A percentile compares a stretch with the other conserved stretches of the same genome.
phyloP scores from a whole-genome alignment of 2,329 filamentous ascomycete species.

The Beauveria caledonica region DNA sequence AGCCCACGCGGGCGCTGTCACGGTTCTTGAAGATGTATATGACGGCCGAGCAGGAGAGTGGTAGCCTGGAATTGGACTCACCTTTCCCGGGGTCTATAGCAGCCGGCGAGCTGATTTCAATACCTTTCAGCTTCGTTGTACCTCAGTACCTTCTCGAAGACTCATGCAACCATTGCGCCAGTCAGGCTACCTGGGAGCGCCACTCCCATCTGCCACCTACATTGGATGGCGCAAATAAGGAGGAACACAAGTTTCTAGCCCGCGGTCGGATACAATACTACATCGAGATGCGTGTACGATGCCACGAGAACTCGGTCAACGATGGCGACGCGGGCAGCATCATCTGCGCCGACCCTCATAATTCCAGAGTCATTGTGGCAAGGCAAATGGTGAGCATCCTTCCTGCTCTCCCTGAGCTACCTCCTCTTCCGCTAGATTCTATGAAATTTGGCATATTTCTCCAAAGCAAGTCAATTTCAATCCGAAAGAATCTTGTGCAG shows the following conservation, averaged over 20 bases:
- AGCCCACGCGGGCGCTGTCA: neutral
- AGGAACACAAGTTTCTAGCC: neutral
- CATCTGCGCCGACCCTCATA: neutral
- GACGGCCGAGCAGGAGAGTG: neutral
- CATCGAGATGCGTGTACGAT: slow-evolving; percentile 2
- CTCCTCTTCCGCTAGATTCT: neutral
- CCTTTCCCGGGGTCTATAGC: neutral
- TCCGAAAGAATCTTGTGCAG: neutral
- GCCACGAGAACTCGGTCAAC: neutral
- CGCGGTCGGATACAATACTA: slow-evolving; percentile 6
- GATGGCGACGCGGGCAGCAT: neutral
- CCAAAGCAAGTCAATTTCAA: neutral
- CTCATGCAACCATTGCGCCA: neutral
- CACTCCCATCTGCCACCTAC: slow-evolving; percentile 3
- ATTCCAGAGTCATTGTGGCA: neutral
- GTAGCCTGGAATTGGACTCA: neutral
- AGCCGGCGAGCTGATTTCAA: neutral
- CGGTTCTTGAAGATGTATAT: slow-evolving; percentile 7
- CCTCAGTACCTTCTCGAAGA: slow-evolving; percentile 3
- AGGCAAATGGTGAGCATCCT: neutral
- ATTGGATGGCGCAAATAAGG: neutral
- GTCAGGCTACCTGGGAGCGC: slow-evolving; percentile 3
- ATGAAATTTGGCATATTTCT: neutral
- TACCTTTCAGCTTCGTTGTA: slow-evolving; percentile 2
- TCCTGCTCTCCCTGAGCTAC: neutral